Conservation (phyloP, 345 rosid genomes). For the Lepidium didymum region DNA sequence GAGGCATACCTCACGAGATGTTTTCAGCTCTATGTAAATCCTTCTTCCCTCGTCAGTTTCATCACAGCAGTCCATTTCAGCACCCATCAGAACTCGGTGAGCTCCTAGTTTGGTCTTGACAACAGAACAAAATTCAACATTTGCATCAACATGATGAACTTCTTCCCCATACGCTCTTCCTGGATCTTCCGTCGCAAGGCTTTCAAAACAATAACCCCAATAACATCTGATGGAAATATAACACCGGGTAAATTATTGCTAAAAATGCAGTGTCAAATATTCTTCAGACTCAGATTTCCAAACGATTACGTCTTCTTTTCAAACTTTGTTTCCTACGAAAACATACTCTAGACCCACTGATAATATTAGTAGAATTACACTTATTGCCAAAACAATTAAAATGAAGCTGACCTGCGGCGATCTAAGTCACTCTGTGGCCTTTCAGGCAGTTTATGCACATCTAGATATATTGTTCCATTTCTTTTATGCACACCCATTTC, state of each 20-base stretch:
- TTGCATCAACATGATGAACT: conserved; percentile 80
- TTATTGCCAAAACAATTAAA: neutral
- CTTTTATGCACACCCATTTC: conserved; percentile 99
- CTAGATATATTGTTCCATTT: conserved; percentile 88
- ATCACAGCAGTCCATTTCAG: conserved; percentile 97
- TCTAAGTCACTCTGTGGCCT: conserved; percentile 78
- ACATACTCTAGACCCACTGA: neutral
- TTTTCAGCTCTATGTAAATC: conserved; percentile 91
- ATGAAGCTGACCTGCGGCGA: conserved; percentile 59
- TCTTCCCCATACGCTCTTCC: conserved; percentile 71
- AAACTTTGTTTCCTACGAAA: neutral
- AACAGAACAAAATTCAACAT: conserved; percentile 77
- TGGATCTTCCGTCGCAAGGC: conserved; percentile 90
- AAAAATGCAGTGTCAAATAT: neutral
- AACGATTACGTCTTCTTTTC: neutral
- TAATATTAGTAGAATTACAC: neutral
- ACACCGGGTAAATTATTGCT: neutral
- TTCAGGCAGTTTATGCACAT: conserved; percentile 91
- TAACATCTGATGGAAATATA: conserved; percentile 56
- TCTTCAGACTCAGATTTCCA: neutral
- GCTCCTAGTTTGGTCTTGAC: conserved; percentile 95
- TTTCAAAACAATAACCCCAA: conserved; percentile 97
- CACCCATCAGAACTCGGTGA: conserved; percentile 93
- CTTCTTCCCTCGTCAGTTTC: conserved; percentile 77
- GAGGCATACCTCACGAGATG: conserved; percentile 76